Evolutionary conservation across 768 basidiomycete species (phyloP), one percentile per base, ranked within the genome.

Genomic region (Antrodiella citrinella): DNA sequence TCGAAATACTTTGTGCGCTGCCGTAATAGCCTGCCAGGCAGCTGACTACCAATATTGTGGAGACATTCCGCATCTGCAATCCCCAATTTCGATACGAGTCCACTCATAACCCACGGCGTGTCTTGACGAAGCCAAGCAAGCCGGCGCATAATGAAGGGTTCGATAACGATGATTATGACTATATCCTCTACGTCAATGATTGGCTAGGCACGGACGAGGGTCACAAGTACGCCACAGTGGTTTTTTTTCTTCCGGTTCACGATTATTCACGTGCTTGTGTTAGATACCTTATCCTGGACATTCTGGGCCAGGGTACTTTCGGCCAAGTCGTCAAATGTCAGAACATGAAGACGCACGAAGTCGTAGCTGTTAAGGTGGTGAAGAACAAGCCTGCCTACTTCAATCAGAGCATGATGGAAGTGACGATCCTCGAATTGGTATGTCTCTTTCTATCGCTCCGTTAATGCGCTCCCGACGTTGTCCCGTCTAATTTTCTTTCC

Each of bases 391-490:
- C 95, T 4, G 96, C 96, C 0, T 99, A 99, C 72, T 93, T 96
- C 68, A 97, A 98, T 64, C 96, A 99, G 70, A 91, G 88, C 67
- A 97, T 96, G 89, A 99, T 99, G 96, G 96, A 99, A 68, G 95
- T 98, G 22, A 96, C 93, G 1, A 98, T 99, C 54, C 74, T 99
- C 42, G 92, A 98, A 65, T 72, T 98, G 69, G 94, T 94, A 49
- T 54, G 89, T 77, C 4, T 40, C 49, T n/a, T n/a, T 50, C 47
- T 25, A 45, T 43, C 4, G 20, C 2, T 11, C 20, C 11, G 22
- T 4, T 4, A 24, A 11, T 43, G 43, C 15, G 15, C 44, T 54
- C 48, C 53, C 50, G 43, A 26, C 15, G 13, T 23, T 46, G 40
- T 38, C 26, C 26, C 54, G 26, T 40, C 30, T 35, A 35, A 45